Evolutionary conservation across 1,139 yeast species (phyloP), one percentile per base, ranked within the genome.

Genomic region (Suhomyces panamericanus): DNA sequence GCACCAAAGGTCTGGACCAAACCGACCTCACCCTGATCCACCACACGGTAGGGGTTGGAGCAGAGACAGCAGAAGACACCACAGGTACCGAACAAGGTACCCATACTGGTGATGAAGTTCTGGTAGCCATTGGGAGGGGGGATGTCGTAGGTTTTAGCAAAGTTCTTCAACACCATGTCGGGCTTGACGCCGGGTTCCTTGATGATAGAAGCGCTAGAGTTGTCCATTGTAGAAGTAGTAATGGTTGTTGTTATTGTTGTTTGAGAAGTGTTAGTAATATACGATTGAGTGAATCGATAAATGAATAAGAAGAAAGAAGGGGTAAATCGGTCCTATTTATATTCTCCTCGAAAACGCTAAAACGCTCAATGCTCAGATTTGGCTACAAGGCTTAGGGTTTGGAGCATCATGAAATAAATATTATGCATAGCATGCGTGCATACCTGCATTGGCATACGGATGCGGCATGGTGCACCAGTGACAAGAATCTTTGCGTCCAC

Each of bases 1-100:
- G 85, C 83, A 56, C 91, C 91, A 60, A 83, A 85, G 36, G 78
- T 75, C 45, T 85, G 85, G 38, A 85, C 75, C 48, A 85, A 70
- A 13, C 90, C 91, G 46, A 85, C 89, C 49, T 79, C 73, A 59
- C 91, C 91, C 63, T 84, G 88, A 35, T 75, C 66, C 35, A 85
- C 87, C 38, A 73, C 69, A 57, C 75, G 69, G 67, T 80, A 84
- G 9, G 89, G 89, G 56, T 82, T 83, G 27, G 76, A 63, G 59
- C 87, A 81, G 46, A 75, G 58, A 56, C 78, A 82, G 55, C 85
- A 78, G 46, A 85, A 85, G 35, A 81, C 66, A 49, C 90, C 90
- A 43, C 78, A 63, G 8, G 63, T 57, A 34, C 90, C 90, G 55
- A 78, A 70, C 37, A 68, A 46, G 9, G 47, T 49, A 27, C 90